Conservation (phyloP, 106 monocot genomes). For the Triglochin maritima region DNA sequence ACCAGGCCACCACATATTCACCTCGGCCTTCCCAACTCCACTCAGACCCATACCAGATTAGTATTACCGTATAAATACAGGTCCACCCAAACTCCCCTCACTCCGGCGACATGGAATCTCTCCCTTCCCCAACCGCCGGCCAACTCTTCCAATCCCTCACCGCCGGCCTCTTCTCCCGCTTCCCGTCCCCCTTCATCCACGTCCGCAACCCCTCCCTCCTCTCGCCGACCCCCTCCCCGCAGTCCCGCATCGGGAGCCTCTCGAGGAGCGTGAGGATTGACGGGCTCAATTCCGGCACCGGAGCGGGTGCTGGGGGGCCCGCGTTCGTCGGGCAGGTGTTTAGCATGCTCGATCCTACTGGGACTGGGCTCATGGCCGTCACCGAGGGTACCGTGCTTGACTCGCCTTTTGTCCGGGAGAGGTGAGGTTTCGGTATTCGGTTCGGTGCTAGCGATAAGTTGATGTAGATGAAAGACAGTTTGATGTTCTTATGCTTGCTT, state of each 20-base stretch:
- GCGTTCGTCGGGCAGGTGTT: constrained; percentile 96
- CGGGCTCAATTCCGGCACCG: constrained; percentile 23
- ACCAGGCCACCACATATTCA: too few relatives aligned
- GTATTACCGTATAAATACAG: too few relatives aligned
- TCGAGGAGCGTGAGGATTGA: constrained; percentile 45
- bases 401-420: constrained; percentile 18
- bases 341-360: constrained; percentile 91
- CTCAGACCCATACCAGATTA: too few relatives aligned
- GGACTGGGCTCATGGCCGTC: constrained; percentile 85
- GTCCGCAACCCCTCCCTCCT: not conserved
- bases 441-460: not conserved
- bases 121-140: not conserved
- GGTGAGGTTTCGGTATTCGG: not conserved
- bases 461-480: not conserved
- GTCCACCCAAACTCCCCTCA: too few relatives aligned
- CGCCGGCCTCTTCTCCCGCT: not conserved
- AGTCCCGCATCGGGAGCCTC: constrained; percentile 33
- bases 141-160: not conserved
- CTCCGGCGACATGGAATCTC: too few relatives aligned
- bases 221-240: not conserved
- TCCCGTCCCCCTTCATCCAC: not conserved
- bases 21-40: too few relatives aligned
- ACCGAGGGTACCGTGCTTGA: constrained; percentile 42
- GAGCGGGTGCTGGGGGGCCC: constrained; percentile 35
- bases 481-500: not conserved